Conservation (phyloP, 306 rosid genomes). For the Glycine tomentella region DNA sequence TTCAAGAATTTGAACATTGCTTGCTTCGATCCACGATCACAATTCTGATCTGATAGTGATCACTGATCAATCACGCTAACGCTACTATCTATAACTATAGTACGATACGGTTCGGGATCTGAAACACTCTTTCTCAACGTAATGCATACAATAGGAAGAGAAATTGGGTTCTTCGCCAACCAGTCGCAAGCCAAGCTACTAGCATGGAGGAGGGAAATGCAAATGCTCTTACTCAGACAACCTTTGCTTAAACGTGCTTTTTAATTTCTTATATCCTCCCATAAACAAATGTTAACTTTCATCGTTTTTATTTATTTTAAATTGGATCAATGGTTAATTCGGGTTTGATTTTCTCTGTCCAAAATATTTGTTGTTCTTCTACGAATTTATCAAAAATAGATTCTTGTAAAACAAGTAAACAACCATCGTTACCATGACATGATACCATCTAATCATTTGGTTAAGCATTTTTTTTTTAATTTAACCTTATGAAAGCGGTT, state of each 20-base stretch:
- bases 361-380: background rate
- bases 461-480: background rate
- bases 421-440: background rate
- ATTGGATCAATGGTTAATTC: background rate
- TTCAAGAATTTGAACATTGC: slow-evolving; percentile 80
- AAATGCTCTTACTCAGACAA: background rate
- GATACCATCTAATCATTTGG: background rate
- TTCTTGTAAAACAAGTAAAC: background rate
- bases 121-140: background rate
- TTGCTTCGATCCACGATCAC: slow-evolving; percentile 22
- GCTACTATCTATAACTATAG: background rate
- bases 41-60: slow-evolving; percentile 33
- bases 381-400: background rate
- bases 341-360: background rate
- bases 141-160: background rate
- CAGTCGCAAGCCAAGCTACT: background rate
- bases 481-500: background rate
- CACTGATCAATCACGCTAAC: background rate
- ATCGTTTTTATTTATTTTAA: background rate
- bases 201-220: background rate
- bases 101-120: background rate
- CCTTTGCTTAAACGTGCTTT: background rate
- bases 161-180: background rate
- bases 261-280: too few species aligned
- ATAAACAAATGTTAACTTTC: background rate